Evolutionary conservation across 768 basidiomycete species (phyloP).

Genomic region (Mycena galopus): DNA sequence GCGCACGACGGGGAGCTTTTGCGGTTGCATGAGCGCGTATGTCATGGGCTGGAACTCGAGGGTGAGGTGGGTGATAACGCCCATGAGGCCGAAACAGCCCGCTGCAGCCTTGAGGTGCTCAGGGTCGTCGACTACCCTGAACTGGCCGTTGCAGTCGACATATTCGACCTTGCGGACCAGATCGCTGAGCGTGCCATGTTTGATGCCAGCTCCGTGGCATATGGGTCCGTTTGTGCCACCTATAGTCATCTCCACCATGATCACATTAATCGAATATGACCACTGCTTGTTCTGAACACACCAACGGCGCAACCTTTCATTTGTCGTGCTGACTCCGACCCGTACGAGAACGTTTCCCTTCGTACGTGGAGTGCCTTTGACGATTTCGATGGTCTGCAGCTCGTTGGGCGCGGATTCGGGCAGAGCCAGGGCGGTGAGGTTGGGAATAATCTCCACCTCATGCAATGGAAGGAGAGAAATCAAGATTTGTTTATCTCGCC

Average conservation of each 20-base stretch:
- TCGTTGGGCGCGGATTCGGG: conserved; percentile 1
- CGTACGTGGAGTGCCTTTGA: neutral
- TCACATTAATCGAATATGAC: conserved; percentile 42
- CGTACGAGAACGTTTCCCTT: conserved; percentile 6
- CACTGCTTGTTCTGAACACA: conserved; percentile 34
- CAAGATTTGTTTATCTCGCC: conserved; percentile 10
- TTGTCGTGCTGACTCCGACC: conserved; percentile 42
- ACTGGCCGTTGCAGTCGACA: conserved; percentile 42
- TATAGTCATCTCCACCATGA: conserved; percentile 47
- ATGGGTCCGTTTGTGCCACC: conserved; percentile 44
- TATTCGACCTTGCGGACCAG: conserved; percentile 42
- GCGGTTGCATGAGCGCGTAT: conserved; percentile 41
- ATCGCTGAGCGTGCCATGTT: conserved; percentile 42
- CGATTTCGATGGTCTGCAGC: conserved; percentile 20
- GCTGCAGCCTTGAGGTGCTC: conserved; percentile 43
- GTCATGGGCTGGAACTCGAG: conserved; percentile 43
- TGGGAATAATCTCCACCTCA: conserved; percentile 16
- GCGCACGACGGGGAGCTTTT: conserved; percentile 36
- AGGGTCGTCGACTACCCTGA: conserved; percentile 36
- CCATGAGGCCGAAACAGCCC: conserved; percentile 45
- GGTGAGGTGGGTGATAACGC: conserved; percentile 43
- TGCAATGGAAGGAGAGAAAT: conserved; percentile 16
- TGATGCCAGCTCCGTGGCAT: conserved; percentile 44
- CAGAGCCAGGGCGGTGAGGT: conserved; percentile 1
- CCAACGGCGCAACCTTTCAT: conserved; percentile 45